Conservation (phyloP, 78 protist species). For the Protostelium mycophagum region DNA sequence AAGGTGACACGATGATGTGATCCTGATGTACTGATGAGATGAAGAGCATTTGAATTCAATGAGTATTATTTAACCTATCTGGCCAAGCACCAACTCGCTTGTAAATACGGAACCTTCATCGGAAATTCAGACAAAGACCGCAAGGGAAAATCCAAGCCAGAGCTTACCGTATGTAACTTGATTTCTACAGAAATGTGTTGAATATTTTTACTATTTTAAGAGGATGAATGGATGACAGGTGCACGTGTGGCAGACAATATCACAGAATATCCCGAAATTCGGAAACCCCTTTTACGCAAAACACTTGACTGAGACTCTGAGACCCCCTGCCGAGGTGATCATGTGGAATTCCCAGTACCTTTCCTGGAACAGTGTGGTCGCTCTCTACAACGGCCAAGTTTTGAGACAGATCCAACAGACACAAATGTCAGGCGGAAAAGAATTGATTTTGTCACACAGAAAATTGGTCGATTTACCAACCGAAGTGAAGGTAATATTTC, state of each 20-base stretch:
- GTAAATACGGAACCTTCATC: slow-evolving; percentile 47
- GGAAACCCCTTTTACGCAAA: neutral
- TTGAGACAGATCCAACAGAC: neutral
- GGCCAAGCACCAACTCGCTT: slow-evolving; percentile 6
- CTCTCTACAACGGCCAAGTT: neutral
- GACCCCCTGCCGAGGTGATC: neutral
- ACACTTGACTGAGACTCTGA: neutral
- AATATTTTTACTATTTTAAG: no score
- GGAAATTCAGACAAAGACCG: slow-evolving; percentile 23
- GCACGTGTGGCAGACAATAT: neutral
- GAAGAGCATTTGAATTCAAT: slow-evolving; percentile 40
- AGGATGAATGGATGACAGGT: neutral
- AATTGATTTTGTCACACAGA: neutral
- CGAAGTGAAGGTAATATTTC: neutral
- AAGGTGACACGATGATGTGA: no score
- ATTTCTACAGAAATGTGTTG: no score
- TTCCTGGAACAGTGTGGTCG: neutral
- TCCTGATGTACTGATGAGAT: no score
- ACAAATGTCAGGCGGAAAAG: neutral
- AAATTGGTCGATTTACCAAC: neutral
- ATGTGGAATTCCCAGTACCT: neutral
- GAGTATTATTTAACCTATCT: slow-evolving; percentile 16
- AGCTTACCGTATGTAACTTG: neutral
- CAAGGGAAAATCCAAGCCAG: neutral
- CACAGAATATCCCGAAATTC: neutral